Conservation (phyloP, 2,329 filamentous ascomycete species). For the Claviceps paspali region DNA sequence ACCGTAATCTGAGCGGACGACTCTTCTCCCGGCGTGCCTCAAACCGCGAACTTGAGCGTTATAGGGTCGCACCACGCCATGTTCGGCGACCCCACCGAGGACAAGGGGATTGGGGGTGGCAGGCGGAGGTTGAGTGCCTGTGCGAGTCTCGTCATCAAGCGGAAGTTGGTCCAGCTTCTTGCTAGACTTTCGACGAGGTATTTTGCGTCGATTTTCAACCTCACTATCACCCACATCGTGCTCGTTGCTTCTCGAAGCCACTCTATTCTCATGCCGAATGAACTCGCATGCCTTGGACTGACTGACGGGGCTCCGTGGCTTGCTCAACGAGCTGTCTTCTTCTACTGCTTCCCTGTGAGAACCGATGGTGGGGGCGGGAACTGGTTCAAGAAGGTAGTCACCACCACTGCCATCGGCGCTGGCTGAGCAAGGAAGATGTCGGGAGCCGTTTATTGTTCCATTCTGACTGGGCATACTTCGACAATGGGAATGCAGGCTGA, state of each 20-base stretch:
- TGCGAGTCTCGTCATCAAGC: not conserved
- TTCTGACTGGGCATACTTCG: slow-evolving; percentile 2
- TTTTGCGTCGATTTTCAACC: not conserved
- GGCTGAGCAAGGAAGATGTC: slow-evolving; percentile 2
- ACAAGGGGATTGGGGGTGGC: not conserved
- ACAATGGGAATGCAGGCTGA: slow-evolving; percentile 5
- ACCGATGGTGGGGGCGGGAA: not conserved
- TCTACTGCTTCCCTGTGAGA: not conserved
- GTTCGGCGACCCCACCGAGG: too few relatives aligned
- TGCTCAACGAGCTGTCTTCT: not conserved
- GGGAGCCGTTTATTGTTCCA: not conserved
- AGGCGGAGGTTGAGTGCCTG: not conserved
- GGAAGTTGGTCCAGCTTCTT: slow-evolving; percentile 1
- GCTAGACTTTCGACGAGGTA: slow-evolving; percentile 8
- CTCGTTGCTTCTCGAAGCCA: too few relatives aligned
- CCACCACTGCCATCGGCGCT: slow-evolving; percentile 5
- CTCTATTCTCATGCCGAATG: too few relatives aligned
- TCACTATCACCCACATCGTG: not conserved
- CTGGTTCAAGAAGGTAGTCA: slow-evolving; percentile 2
- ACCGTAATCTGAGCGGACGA: not conserved
- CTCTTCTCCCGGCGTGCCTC: slow-evolving; percentile 1
- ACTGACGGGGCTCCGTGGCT: not conserved
- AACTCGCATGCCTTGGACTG: not conserved
- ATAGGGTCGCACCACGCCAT: not conserved
- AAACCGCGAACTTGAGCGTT: not conserved